Percentiles rank a stretch among this genome's conserved stretches.
phyloP scores from a whole-genome alignment of 352 stramenopile genomes.

The Globisporangium irregulare region DNA sequence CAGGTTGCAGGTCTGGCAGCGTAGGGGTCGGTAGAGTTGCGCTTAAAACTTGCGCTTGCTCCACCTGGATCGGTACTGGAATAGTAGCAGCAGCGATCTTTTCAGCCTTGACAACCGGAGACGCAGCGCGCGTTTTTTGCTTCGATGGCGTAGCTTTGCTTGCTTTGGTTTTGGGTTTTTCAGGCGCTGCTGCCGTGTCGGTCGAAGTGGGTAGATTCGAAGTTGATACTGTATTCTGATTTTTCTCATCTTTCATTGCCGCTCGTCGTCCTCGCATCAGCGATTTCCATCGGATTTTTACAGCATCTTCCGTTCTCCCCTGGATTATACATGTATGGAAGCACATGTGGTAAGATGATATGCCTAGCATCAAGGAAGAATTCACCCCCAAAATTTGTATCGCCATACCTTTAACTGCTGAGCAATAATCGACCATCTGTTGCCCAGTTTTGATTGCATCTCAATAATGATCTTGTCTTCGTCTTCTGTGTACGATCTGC shows the following conservation, averaged over 20 bases:
- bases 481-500: constrained; percentile 83
- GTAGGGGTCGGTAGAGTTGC: background rate
- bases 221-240: constrained; percentile 5
- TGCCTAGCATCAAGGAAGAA: background rate
- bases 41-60: constrained; percentile 9
- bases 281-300: constrained; percentile 94
- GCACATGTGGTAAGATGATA: background rate
- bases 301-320: constrained; percentile 90
- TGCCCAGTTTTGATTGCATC: constrained; percentile 90
- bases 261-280: constrained; percentile 77
- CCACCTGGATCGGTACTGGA: background rate
- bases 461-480: constrained; percentile 93
- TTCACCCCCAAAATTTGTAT: background rate
- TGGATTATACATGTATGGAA: constrained; percentile 14
- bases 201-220: constrained; percentile 4
- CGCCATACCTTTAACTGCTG: constrained; percentile 77
- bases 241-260: constrained; percentile 67
- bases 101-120: constrained; percentile 28
- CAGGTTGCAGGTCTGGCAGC: constrained; percentile 13
- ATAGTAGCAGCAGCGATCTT: constrained; percentile 7
- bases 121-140: constrained; percentile 34
- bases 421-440: constrained; percentile 92
- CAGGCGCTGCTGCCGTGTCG: constrained; percentile 10
- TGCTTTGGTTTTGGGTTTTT: constrained; percentile 34
- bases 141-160: constrained; percentile 36